Evolutionary conservation across 140 eudicot genomes (phyloP), one percentile per base, ranked within the genome.

Genomic region (Flaveria floridana): DNA sequence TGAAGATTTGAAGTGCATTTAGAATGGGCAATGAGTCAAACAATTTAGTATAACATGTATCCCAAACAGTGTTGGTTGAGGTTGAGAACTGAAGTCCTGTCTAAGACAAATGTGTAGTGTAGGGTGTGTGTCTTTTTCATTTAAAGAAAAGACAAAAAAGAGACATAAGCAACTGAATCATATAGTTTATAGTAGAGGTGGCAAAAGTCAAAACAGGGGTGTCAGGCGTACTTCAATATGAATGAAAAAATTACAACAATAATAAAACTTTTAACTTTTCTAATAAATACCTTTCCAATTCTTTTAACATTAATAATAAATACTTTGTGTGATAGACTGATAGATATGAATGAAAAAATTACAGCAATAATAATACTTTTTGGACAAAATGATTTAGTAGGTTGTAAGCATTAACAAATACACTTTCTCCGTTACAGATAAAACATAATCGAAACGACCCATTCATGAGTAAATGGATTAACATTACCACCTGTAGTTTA

Each of bases 81-180:
- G 58, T n/a, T 52, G 23, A 53, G 21, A 4, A 16, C 16, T 53
- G 3, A 53, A 53, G 23, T 53, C 23, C 16, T 5, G 59, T 53
- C 59, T 53, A 16, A 53, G 21, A 53, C 23, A 53, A 52, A 53
- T 53, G 16, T 15, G 20, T 13, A 50, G 19, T 50, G 56, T 50
- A 15, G 18, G 59, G 21, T 1, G 19, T 53, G 59, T 53, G 59
- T 16, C 59, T 52, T 52, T n/a, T 7, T 9, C 10, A 53, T 53
- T n/a, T 34, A 34, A 1, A 53, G 16, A 53, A n/a, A 53, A 53
- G 16, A 53, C 11, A n/a, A n/a, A n/a, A 53, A 16, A 53, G 18
- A 34, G 5, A 53, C 59, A n/a, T 53, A 65, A 52, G 57, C 46
- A 75, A 39, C 55, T 48, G 34, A 71, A 71, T 59, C 77, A 71